Percentiles rank a stretch among this genome's conserved stretches.
Evolutionary conservation across 1,139 yeast species (phyloP).

Genomic region (Hyphopichia burtonii): DNA sequence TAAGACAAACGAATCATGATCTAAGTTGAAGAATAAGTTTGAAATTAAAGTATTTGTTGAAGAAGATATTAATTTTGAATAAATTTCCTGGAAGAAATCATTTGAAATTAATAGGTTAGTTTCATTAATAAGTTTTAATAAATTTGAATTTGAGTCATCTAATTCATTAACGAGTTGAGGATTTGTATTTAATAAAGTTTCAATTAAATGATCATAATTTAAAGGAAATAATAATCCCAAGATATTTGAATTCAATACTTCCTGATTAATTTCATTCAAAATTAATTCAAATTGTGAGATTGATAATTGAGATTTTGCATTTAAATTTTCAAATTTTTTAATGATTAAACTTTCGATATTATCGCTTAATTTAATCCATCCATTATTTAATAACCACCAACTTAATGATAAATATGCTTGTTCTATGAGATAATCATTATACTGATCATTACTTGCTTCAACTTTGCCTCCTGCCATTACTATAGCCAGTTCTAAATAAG

Average conservation of each 20-base stretch:
- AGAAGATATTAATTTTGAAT: constrained; percentile 25
- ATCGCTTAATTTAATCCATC: constrained; percentile 64
- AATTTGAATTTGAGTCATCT: constrained; percentile 38
- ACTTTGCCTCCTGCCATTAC: constrained; percentile 53
- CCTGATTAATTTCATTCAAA: constrained; percentile 17
- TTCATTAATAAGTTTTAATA: constrained; percentile 46
- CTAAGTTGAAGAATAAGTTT: constrained; percentile 25
- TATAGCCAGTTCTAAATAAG: constrained; percentile 78
- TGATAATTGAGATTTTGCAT: constrained; percentile 71
- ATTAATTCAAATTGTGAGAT: constrained; percentile 52
- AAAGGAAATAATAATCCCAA: constrained; percentile 39
- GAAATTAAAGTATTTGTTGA: constrained; percentile 29
- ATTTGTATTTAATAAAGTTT: constrained; percentile 45
- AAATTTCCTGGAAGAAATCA: constrained; percentile 31
- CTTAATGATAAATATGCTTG: constrained; percentile 83
- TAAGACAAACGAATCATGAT: constrained; percentile 12
- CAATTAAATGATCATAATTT: constrained; percentile 39
- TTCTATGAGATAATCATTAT: constrained; percentile 56
- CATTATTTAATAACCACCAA: constrained; percentile 93
- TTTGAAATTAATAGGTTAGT: constrained; percentile 36
- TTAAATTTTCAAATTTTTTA: constrained; percentile 59
- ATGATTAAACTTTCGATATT: constrained; percentile 58
- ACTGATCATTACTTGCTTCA: constrained; percentile 19
- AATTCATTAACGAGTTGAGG: constrained; percentile 42
- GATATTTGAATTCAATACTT: constrained; percentile 20